phyloP scores from a whole-genome alignment of 352 stramenopile species.

The Phytopythium helicoides region DNA sequence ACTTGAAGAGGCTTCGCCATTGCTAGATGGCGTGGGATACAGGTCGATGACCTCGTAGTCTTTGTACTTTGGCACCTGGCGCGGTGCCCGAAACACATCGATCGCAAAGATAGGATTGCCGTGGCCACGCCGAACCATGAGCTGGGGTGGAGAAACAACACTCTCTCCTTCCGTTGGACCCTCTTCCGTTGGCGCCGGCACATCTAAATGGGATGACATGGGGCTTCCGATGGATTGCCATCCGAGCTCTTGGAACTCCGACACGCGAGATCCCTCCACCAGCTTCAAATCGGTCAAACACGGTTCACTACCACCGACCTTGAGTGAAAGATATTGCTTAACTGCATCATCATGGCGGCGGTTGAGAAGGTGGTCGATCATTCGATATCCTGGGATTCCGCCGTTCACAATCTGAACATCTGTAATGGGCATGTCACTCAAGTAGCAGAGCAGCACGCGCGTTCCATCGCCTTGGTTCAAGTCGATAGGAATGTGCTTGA shows the following conservation, averaged over 20 bases:
- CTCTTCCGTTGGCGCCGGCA: neutral
- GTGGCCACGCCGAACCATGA: conserved; percentile 77
- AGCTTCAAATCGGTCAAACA: conserved; percentile 80
- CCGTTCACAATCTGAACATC: conserved; percentile 85
- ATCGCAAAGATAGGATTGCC: conserved; percentile 86
- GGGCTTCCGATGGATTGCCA: conserved; percentile 76
- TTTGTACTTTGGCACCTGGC: conserved; percentile 85
- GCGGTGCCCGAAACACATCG: conserved; percentile 82
- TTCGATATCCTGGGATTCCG: conserved; percentile 80
- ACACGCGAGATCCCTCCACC: conserved; percentile 41
- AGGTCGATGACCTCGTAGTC: conserved; percentile 88
- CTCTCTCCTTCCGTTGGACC: neutral
- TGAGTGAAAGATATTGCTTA: conserved; percentile 82
- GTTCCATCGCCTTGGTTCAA: conserved; percentile 82
- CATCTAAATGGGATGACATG: conserved; percentile 26
- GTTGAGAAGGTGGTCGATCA: conserved; percentile 79
- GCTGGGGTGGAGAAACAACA: conserved; percentile 23
- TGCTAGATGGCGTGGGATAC: conserved; percentile 20
- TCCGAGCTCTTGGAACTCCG: conserved; percentile 40
- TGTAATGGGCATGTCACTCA: conserved; percentile 86
- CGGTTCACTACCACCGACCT: conserved; percentile 77
- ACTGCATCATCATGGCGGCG: conserved; percentile 56
- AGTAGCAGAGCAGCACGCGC: conserved; percentile 85
- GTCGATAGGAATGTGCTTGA: conserved; percentile 85
- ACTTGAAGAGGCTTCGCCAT: conserved; percentile 1